Conservation (phyloP, 1,284 basidiomycete species). For the Lentinula novae-zelandiae region DNA sequence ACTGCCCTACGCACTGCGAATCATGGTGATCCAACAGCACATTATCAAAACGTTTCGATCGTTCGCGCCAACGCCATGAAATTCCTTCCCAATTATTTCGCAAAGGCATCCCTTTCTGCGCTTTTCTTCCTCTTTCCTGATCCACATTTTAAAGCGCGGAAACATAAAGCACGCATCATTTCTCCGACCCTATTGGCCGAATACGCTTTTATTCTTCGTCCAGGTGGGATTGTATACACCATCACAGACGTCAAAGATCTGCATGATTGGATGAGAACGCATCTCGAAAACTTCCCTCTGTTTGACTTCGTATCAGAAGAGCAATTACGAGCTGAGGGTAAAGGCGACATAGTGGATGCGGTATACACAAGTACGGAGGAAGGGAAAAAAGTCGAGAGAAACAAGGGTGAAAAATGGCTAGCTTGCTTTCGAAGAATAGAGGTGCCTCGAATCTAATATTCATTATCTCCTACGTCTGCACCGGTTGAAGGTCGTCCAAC, state of each 20-base stretch:
- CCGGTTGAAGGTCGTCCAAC: constrained; percentile 21
- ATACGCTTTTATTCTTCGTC: constrained; percentile 91
- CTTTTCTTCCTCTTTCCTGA: constrained; percentile 99
- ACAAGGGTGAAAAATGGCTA: constrained; percentile 86
- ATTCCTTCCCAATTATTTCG: constrained; percentile 96
- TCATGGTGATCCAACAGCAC: constrained; percentile 30
- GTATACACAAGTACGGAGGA: constrained; percentile 90
- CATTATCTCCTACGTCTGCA: constrained; percentile 29
- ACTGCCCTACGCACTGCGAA: constrained; percentile 67
- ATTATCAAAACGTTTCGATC: constrained; percentile 90
- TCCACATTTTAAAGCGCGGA: constrained; percentile 97
- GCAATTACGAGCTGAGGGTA: constrained; percentile 67
- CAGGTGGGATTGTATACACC: constrained; percentile 94
- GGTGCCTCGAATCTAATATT: constrained; percentile 28
- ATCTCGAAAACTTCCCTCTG: constrained; percentile 82
- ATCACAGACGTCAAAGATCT: constrained; percentile 97
- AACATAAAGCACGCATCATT: constrained; percentile 98
- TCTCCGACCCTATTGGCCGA: constrained; percentile 91
- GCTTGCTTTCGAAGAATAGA: constrained; percentile 76
- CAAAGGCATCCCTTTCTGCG: constrained; percentile 85
- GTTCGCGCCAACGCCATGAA: constrained; percentile 99
- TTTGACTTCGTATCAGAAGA: constrained; percentile 82
- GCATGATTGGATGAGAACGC: constrained; percentile 93
- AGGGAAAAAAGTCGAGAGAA: constrained; percentile 94
- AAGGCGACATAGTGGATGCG: constrained; percentile 74